Evolutionary conservation across 192 early-diverging fungal species (phyloP).

Genomic region (Spizellomyces sp.): DNA sequence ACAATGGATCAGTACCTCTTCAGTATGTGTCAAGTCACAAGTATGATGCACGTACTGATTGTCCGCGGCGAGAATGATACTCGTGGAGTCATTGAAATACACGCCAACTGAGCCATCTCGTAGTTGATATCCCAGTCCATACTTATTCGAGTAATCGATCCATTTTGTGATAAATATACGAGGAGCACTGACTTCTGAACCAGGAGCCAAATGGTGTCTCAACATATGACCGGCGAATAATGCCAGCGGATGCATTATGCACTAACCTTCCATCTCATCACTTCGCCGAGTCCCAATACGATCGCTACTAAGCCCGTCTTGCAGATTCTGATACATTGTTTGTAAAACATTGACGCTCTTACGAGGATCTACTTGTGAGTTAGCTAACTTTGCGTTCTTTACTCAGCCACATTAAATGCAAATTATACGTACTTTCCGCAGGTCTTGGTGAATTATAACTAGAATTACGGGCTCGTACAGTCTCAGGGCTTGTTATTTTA

Average conservation of each 20-base stretch:
- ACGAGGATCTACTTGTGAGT: not conserved
- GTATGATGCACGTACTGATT: conserved; percentile 43
- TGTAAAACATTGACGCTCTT: conserved; percentile 30
- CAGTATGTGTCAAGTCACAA: too few species aligned
- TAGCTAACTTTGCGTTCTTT: too few species aligned
- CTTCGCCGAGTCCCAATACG: not conserved
- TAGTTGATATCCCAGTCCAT: conserved; percentile 87
- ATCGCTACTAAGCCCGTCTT: conserved; percentile 22
- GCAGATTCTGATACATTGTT: conserved; percentile 38
- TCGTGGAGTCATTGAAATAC: conserved; percentile 88
- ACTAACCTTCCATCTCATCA: too few species aligned
- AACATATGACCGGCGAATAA: too few species aligned
- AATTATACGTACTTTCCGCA: too few species aligned
- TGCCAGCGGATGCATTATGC: too few species aligned
- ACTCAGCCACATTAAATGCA: too few species aligned
- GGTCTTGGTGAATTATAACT: too few species aligned
- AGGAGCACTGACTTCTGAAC: conserved; percentile 12
- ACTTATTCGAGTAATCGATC: conserved; percentile 82
- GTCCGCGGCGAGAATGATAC: conserved; percentile 65
- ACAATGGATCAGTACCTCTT: too few species aligned
- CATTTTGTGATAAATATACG: conserved; percentile 82
- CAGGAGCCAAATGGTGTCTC: too few species aligned
- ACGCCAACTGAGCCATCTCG: conserved; percentile 84
- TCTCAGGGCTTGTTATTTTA: too few species aligned
- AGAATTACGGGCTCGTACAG: too few species aligned